phyloP scores from a whole-genome alignment of 805 yeast genomes.

The Ogataea polymorpha region DNA sequence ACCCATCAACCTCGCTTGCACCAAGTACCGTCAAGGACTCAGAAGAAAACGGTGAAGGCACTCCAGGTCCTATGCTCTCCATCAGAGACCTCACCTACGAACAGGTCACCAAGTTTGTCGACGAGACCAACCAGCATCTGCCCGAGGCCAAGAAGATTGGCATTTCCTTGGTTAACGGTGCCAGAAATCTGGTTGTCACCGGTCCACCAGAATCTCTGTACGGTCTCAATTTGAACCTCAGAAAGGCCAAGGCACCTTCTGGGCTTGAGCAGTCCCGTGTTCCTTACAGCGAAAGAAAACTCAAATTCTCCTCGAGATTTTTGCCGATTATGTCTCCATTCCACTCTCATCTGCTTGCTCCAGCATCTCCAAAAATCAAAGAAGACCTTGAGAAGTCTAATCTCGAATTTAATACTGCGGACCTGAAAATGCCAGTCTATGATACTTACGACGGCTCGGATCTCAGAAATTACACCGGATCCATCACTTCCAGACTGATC shows the following conservation, averaged over 20 bases:
- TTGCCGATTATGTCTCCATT: conserved; percentile 95
- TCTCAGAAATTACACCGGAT: conserved; percentile 53
- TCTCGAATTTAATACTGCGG: conserved; percentile 51
- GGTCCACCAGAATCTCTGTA: conserved; percentile 98
- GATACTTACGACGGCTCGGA: conserved; percentile 87
- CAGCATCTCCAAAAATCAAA: conserved; percentile 65
- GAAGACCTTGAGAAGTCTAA: conserved; percentile 61
- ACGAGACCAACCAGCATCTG: conserved; percentile 87
- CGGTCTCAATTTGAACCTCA: conserved; percentile 87
- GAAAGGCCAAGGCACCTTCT: conserved; percentile 91
- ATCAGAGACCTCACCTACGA: conserved; percentile 80
- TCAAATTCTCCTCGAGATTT: conserved; percentile 89
- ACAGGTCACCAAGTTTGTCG: conserved; percentile 76
- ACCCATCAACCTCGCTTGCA: conserved; percentile 91
- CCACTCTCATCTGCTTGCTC: conserved; percentile 82
- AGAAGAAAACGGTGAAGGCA: conserved; percentile 90
- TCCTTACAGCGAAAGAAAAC: conserved; percentile 90
- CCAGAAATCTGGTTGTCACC: conserved; percentile 88
- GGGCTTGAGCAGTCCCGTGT: conserved; percentile 95
- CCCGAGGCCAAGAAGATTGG: conserved; percentile 89
- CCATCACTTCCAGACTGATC: conserved; percentile 66
- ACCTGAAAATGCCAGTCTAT: conserved; percentile 79
- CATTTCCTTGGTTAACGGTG: conserved; percentile 91
- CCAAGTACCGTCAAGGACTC: conserved; percentile 92
- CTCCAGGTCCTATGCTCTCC: conserved; percentile 96